phyloP scores from a whole-genome alignment of 2,329 filamentous ascomycete genomes.

The Stromatinia cepivora region DNA sequence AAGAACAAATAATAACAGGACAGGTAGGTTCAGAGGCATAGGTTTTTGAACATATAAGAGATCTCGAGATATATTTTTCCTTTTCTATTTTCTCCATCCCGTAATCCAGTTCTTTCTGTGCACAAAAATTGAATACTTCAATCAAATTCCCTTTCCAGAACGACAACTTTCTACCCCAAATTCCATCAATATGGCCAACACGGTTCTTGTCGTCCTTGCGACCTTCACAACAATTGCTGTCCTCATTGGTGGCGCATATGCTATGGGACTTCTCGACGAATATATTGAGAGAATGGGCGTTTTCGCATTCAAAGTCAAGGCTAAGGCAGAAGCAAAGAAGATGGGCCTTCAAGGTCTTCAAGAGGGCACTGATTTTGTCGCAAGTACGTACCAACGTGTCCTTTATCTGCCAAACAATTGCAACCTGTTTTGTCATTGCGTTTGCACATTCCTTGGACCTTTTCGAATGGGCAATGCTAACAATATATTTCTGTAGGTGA shows the following conservation, averaged over 20 bases:
- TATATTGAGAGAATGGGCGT: slow-evolving; percentile 44
- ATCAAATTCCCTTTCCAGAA: background rate
- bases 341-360: slow-evolving; percentile 44
- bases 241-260: slow-evolving; percentile 42
- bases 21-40: background rate
- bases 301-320: slow-evolving; percentile 46
- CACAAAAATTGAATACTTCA: background rate
- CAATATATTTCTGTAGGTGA: slow-evolving; percentile 34
- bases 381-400: slow-evolving; percentile 36
- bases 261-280: slow-evolving; percentile 44
- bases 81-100: background rate
- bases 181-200: slow-evolving; percentile 19
- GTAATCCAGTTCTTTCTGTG: background rate
- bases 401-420: background rate
- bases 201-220: slow-evolving; percentile 38
- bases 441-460: background rate
- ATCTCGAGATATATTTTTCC: background rate
- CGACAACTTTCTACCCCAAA: background rate
- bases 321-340: slow-evolving; percentile 45
- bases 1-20: background rate
- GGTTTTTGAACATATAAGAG: slow-evolving; percentile 3
- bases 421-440: background rate
- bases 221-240: slow-evolving; percentile 40
- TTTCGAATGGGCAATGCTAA: background rate
- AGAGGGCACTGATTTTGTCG: slow-evolving; percentile 45